Evolutionary conservation across 1,284 basidiomycete species (phyloP).

Genomic region (Ustilago xerochloae): DNA sequence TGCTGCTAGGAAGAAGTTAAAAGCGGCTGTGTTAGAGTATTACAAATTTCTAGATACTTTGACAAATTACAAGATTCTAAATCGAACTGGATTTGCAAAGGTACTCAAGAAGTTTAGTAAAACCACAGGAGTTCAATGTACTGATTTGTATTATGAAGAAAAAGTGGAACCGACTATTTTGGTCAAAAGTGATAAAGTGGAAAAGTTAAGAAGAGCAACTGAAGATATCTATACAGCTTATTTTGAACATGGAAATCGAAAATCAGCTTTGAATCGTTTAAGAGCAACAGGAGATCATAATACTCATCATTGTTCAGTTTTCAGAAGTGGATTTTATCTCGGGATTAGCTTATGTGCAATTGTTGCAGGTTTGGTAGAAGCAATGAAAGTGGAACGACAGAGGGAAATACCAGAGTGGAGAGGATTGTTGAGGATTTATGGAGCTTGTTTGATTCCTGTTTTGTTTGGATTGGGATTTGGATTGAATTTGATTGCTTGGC

Average conservation of each 20-base stretch:
- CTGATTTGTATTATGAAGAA: conserved; percentile 81
- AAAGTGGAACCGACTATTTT: conserved; percentile 73
- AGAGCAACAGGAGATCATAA: conserved; percentile 71
- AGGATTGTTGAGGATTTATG: conserved; percentile 83
- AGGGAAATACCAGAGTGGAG: conserved; percentile 77
- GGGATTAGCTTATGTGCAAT: conserved; percentile 84
- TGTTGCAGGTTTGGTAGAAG: conserved; percentile 77
- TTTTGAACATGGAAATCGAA: conserved; percentile 80
- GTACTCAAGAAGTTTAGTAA: conserved; percentile 91
- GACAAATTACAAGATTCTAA: conserved; percentile 79
- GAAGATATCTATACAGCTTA: conserved; percentile 62
- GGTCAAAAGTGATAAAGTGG: conserved; percentile 73
- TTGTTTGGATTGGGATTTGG: conserved; percentile 82
- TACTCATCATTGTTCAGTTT: conserved; percentile 77
- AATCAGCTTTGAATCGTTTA: conserved; percentile 79
- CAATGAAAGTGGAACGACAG: conserved; percentile 75
- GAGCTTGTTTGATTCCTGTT: conserved; percentile 78
- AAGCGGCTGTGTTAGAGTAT: conserved; percentile 84
- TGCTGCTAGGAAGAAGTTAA: conserved; percentile 82
- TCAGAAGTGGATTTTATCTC: conserved; percentile 75
- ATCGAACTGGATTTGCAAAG: conserved; percentile 89
- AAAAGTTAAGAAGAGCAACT: conserved; percentile 76
- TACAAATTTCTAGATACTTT: conserved; percentile 81
- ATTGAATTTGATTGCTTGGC: conserved; percentile 83
- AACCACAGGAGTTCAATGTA: conserved; percentile 75